Base-by-base conservation (phyloP, 768 basidiomycete genomes). In the Symmetrospora coprosmae region DNA sequence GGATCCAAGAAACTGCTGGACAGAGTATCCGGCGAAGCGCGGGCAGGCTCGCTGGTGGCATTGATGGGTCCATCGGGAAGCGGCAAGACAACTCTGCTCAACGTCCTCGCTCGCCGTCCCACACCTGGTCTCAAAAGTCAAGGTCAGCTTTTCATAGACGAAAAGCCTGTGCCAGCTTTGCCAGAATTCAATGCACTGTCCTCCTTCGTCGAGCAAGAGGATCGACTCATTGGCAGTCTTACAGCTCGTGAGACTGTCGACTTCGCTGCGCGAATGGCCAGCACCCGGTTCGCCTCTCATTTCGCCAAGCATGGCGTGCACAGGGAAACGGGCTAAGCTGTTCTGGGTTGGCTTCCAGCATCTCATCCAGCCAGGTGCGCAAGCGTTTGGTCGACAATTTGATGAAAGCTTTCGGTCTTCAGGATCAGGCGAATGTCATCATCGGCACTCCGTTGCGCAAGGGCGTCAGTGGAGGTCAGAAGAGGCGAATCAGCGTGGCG, bases 381-480 rank as follows among this genome's bases (percentile, higher is more conserved):
- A 67, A 68, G 6, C 63, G 70, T 1, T 73, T 77, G 3, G 78
- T 82, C 16, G 71, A 75, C 28, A 66, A 73, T 2, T 77, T 78
- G 1, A 72, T 82, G 41, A 62, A 64, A 1, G 71, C 75, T 0
- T 72, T 82, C 30, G 81, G 80, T 0, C 71, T 81, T 1, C 72
- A 75, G 21, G 74, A 75, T 0, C 75, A 78, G 64, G 75, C 78
- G 17, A 64, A 78, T 62, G 75, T 79, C 66, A 61, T 71, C 13
- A 81, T 84, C 45, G 81, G 82, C 0, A 82, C 79, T 0, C 76
- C 80, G 0, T 73, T 81, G 17, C 74, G 76, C 37, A 74, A 80
- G 47, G 82, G 82, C 1, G 79, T 83, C 35, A 80, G 79, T 21
- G 81, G 81, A 7, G 81, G 83, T 2, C 82, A 85, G 69, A 81